These are phyloP conservation scores for Przewalskia tangutica DNA, from an alignment of 257 asterid genomes.

Conservation along the genomic window DNA sequence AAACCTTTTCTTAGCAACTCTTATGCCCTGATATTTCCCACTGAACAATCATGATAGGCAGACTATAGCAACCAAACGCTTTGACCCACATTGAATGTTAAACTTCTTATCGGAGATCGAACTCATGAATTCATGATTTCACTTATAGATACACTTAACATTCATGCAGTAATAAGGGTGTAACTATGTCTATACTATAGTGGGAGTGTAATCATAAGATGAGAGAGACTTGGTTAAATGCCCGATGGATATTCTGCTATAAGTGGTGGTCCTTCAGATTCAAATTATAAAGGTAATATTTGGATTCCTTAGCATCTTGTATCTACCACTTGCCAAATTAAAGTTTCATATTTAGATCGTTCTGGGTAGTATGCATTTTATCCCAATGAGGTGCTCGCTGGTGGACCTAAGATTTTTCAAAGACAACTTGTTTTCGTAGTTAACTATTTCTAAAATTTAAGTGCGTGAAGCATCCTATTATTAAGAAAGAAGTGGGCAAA, in stretches of 20 bases:
- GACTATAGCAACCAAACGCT: too few species aligned
- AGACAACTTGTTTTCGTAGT: neutral
- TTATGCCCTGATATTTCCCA: too few species aligned
- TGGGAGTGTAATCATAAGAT: neutral
- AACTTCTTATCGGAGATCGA: too few species aligned
- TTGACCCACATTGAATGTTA: too few species aligned
- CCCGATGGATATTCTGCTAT: constrained; percentile 6
- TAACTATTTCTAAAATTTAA: too few species aligned
- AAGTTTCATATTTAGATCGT: neutral
- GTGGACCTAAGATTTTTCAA: neutral
- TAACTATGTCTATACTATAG: neutral
- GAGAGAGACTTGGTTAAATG: constrained; percentile 10
- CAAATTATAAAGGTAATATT: neutral
- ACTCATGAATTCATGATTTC: too few species aligned
- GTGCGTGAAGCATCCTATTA: too few species aligned
- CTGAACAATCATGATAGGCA: too few species aligned
- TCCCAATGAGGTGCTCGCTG: neutral
- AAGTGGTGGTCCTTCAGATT: constrained; percentile 24
- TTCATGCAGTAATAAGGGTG: too few species aligned
- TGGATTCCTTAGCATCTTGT: constrained; percentile 16
- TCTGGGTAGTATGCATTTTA: neutral
- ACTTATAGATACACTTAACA: too few species aligned
- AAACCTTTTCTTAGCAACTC: too few species aligned
- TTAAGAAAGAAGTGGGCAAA: neutral
- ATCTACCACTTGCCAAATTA: constrained; percentile 1